A percentile compares a stretch with the other conserved stretches of the same genome.
phyloP scores from a whole-genome alignment of 345 rosid species.

The Camelina laxa region DNA sequence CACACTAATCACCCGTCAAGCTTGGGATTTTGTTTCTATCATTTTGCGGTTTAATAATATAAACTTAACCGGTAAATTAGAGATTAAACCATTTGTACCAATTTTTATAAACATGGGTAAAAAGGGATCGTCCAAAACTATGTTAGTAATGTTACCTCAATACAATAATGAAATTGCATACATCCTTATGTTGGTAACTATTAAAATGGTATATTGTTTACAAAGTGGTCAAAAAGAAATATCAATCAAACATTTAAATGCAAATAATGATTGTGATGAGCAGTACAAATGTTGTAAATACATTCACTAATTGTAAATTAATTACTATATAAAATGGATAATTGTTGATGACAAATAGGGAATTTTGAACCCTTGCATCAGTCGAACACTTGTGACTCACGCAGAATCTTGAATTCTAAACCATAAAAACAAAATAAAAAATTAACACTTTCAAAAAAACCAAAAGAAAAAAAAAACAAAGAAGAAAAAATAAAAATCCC shows the following conservation, averaged over 20 bases:
- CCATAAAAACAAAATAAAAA: background rate
- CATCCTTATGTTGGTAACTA: too few relatives aligned
- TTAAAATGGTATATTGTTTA: background rate
- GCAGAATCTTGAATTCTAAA: constrained; percentile 1
- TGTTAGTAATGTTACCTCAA: background rate
- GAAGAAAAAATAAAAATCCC: constrained; percentile 17
- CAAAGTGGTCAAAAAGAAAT: too few relatives aligned
- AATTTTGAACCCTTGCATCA: background rate
- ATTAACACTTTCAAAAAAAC: background rate
- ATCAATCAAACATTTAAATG: background rate
- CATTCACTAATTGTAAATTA: background rate
- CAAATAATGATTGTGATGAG: background rate
- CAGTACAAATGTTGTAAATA: background rate
- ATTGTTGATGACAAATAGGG: background rate
- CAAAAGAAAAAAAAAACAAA: background rate
- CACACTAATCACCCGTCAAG: background rate
- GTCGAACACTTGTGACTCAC: background rate
- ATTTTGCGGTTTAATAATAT: background rate
- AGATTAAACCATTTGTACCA: background rate
- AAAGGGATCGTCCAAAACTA: too few relatives aligned
- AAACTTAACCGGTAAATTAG: background rate
- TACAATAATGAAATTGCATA: background rate
- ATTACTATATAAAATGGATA: background rate
- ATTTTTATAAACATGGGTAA: background rate
- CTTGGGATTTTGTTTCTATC: background rate